Evolutionary conservation across 2,329 filamentous ascomycete species (phyloP).

Genomic region (Lecanicillium sp.): DNA sequence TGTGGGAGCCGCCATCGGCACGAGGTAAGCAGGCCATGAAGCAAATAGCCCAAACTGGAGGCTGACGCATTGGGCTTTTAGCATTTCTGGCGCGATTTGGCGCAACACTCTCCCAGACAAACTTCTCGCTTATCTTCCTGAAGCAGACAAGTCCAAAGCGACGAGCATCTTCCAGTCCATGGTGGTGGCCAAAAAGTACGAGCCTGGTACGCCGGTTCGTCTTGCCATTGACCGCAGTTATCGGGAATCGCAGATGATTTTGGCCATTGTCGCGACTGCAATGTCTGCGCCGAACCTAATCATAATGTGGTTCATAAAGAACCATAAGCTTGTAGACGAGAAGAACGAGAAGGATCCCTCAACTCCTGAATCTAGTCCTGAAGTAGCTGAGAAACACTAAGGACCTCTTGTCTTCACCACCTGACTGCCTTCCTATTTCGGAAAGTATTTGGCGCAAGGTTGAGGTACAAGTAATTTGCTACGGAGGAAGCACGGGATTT

Average conservation of each 20-base stretch:
- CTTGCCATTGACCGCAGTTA: conserved; percentile 12
- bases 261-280: conserved; percentile 13
- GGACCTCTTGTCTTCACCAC: no score
- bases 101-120: conserved; percentile 19
- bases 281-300: conserved; percentile 10
- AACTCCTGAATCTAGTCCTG: no score
- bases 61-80: conserved; percentile 4
- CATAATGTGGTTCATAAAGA: conserved; percentile 13
- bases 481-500: no score
- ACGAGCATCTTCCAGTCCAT: conserved; percentile 17
- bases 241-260: conserved; percentile 12
- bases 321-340: no score
- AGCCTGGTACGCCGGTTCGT: conserved; percentile 4
- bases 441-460: no score
- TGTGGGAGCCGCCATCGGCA: conserved; percentile 21
- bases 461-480: no score
- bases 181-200: conserved; percentile 14
- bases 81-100: conserved; percentile 29
- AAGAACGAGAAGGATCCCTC: conserved; percentile 5
- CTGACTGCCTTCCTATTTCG: no score
- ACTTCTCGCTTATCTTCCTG: conserved; percentile 16
- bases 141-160: conserved; percentile 11
- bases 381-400: no score
- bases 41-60: not conserved
- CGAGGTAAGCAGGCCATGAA: conserved; percentile 13